Conservation (phyloP, 148 eudicot genomes). For the Heliamphora exappendiculata region DNA sequence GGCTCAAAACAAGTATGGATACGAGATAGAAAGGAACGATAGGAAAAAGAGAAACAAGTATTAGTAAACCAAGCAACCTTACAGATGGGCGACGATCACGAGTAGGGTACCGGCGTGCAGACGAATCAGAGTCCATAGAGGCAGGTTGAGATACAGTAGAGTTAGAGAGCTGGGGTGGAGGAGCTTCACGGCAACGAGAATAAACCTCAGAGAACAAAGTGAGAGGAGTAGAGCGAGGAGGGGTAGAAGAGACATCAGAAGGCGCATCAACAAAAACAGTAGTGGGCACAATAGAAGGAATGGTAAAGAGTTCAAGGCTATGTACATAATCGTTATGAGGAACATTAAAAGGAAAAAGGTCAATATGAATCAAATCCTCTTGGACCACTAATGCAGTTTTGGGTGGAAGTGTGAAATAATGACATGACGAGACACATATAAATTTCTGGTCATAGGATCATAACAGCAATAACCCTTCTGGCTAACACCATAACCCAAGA, state of each 20-base stretch:
- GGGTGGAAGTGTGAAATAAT: background rate
- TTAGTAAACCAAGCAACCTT: background rate
- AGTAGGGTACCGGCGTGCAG: background rate
- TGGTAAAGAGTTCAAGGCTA: background rate
- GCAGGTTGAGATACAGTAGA: background rate
- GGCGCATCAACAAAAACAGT: too few relatives aligned
- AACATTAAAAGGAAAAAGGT: background rate
- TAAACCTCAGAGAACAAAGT: background rate
- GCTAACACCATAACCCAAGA: too few relatives aligned
- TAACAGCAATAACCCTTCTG: too few relatives aligned
- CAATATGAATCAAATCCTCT: background rate
- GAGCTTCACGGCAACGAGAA: background rate
- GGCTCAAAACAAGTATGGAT: too few relatives aligned
- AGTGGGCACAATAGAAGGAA: too few relatives aligned
- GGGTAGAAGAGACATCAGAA: background rate
- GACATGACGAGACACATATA: background rate
- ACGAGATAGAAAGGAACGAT: too few relatives aligned
- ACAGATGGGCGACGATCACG: background rate
- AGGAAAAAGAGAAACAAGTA: too few relatives aligned
- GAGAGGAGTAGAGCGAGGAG: background rate
- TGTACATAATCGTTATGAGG: background rate
- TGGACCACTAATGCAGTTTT: background rate
- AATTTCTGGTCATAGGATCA: too few relatives aligned
- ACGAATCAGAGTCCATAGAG: background rate
- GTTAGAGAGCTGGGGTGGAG: background rate